Evolutionary conservation across 1,284 basidiomycete genomes (phyloP).

Genomic region (Chiua sp.): DNA sequence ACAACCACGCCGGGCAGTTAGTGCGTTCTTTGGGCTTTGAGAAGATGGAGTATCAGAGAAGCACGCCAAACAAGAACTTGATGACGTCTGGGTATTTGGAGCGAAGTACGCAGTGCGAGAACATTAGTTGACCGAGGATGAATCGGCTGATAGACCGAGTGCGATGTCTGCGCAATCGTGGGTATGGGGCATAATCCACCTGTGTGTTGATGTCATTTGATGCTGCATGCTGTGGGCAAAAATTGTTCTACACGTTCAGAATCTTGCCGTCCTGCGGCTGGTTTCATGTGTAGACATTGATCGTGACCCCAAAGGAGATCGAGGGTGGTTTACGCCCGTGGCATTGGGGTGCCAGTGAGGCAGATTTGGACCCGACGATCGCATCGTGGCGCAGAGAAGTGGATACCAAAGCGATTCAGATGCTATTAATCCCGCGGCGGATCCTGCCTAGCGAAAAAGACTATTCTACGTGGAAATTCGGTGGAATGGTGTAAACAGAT

Average conservation of each 20-base stretch:
- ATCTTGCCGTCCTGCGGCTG: not conserved
- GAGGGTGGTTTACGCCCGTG: not conserved
- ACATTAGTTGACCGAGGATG: not conserved
- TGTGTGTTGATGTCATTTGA: no score
- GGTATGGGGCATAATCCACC: not conserved
- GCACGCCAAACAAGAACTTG: not conserved
- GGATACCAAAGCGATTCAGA: no score
- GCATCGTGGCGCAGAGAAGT: not conserved
- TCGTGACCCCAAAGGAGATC: not conserved
- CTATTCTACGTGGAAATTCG: not conserved
- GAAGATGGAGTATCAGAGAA: not conserved
- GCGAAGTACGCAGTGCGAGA: no score
- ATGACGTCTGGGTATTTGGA: no score
- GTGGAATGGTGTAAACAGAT: not conserved
- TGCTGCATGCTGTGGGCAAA: no score
- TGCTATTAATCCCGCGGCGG: no score
- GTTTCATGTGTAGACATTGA: not conserved
- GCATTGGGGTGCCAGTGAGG: no score
- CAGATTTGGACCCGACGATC: not conserved
- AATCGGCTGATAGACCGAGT: not conserved
- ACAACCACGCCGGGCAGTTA: no score
- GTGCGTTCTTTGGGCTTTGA: no score
- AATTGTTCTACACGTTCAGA: not conserved
- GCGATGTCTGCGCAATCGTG: not conserved
- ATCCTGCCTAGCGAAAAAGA: no score